phyloP scores from a whole-genome alignment of 2,329 filamentous ascomycete species.

The Bipolaris oryzae region DNA sequence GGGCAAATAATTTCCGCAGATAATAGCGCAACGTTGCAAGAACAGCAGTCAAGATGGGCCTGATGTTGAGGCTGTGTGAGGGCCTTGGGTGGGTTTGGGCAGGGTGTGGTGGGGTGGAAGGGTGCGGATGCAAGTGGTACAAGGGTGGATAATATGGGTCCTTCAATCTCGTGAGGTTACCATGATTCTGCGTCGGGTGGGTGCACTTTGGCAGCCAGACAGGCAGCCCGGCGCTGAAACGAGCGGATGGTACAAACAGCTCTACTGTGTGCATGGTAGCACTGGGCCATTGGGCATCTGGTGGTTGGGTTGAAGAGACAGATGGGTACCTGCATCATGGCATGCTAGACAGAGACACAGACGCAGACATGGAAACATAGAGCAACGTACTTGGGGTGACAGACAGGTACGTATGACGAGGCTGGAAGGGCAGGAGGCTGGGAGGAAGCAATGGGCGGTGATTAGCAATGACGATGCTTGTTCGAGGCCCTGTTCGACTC shows the following conservation, averaged over 20 bases:
- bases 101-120: conserved; percentile 4
- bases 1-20: neutral
- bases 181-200: conserved; percentile 7
- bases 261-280: neutral
- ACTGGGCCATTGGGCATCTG: neutral
- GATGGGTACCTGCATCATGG: conserved; percentile 29
- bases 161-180: conserved; percentile 18
- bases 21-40: neutral
- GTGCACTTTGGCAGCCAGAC: neutral
- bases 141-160: conserved; percentile 1
- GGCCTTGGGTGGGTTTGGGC: neutral
- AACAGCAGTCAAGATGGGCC: neutral
- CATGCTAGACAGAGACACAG: conserved; percentile 2
- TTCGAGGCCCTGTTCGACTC: neutral
- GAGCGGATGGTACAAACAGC: neutral
- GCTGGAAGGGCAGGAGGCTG: conserved; percentile 4
- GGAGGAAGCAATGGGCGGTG: neutral
- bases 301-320: conserved; percentile 11
- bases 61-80: neutral
- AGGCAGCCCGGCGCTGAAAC: conserved; percentile 2
- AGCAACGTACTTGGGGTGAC: conserved; percentile 5
- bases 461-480: neutral
- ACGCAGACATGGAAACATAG: neutral
- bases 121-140: too few species aligned
- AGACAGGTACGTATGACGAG: neutral